A percentile compares a stretch with the other conserved stretches of the same genome.
Evolutionary conservation across 305 asterid genomes (phyloP).

Genomic region (Galium porrigens): DNA sequence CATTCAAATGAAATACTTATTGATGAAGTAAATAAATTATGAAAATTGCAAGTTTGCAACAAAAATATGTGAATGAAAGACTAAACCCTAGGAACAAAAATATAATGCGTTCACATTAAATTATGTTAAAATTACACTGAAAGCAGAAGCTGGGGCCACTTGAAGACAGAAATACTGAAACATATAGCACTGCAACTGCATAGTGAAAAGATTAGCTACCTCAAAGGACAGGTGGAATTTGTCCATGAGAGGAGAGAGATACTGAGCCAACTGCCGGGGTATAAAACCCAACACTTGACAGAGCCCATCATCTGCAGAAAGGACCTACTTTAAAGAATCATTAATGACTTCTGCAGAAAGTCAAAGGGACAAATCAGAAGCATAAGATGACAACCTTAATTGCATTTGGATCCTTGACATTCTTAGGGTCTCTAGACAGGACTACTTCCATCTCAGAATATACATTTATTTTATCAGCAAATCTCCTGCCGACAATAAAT

Average conservation of each 20-base stretch:
- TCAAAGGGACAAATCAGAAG: conserved; percentile 11
- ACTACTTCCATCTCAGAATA: conserved; percentile 34
- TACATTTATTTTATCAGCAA: conserved; percentile 35
- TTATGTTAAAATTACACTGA: neutral
- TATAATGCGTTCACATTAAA: neutral
- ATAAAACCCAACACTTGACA: conserved; percentile 55
- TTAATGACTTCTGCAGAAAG: conserved; percentile 12
- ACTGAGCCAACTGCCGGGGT: conserved; percentile 63
- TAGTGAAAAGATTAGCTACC: conserved; percentile 30
- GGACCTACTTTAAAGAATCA: conserved; percentile 39
- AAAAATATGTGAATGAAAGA: neutral
- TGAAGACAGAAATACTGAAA: conserved; percentile 2
- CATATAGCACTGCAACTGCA: neutral
- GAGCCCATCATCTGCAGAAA: conserved; percentile 33
- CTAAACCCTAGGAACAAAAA: neutral
- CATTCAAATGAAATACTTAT: neutral
- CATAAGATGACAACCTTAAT: conserved; percentile 44
- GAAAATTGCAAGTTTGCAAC: neutral
- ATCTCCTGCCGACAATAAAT: conserved; percentile 66
- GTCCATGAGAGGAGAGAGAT: conserved; percentile 62
- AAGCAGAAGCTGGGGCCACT: neutral
- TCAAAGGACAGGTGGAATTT: conserved; percentile 48
- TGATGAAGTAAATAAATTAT: neutral
- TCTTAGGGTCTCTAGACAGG: conserved; percentile 61
- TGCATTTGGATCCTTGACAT: conserved; percentile 64